Evolutionary conservation across 2,329 filamentous ascomycete genomes (phyloP).

Genomic region (Alternaria panax): DNA sequence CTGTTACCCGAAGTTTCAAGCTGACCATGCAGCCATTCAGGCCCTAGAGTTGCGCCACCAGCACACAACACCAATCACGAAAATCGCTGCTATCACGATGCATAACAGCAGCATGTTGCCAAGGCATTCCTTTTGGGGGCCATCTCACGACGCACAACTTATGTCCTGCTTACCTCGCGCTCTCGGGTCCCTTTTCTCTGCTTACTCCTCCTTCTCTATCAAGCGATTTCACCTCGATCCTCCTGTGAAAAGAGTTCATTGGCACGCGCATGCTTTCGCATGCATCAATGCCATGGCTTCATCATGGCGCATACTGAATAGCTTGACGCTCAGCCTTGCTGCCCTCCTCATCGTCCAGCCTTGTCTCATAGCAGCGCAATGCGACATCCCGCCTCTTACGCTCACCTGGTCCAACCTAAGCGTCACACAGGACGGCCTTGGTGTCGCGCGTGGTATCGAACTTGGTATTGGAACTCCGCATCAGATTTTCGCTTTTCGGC

Average conservation of each 20-base stretch:
- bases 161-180: neutral
- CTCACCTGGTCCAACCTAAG: slow-evolving; percentile 17
- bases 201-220: neutral
- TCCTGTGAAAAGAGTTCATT: neutral
- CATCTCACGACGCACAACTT: neutral
- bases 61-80: neutral
- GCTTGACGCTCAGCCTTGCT: neutral
- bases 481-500: slow-evolving; percentile 19
- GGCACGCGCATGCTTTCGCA: neutral
- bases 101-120: neutral
- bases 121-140: neutral
- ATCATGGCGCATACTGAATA: neutral
- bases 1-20: neutral
- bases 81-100: slow-evolving; percentile 1
- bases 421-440: slow-evolving; percentile 18
- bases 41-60: neutral
- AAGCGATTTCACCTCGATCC: neutral
- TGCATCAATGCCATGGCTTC: neutral
- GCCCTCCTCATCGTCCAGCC: neutral
- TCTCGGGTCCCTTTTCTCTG: neutral
- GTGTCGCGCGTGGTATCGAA: slow-evolving; percentile 19
- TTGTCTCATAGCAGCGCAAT: slow-evolving; percentile 3
- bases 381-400: slow-evolving; percentile 13
- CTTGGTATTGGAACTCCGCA: slow-evolving; percentile 17
- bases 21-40: slow-evolving; percentile 1